Base-by-base conservation (phyloP, 2,329 filamentous ascomycete species). In the Ophiostoma sp. region DNA sequence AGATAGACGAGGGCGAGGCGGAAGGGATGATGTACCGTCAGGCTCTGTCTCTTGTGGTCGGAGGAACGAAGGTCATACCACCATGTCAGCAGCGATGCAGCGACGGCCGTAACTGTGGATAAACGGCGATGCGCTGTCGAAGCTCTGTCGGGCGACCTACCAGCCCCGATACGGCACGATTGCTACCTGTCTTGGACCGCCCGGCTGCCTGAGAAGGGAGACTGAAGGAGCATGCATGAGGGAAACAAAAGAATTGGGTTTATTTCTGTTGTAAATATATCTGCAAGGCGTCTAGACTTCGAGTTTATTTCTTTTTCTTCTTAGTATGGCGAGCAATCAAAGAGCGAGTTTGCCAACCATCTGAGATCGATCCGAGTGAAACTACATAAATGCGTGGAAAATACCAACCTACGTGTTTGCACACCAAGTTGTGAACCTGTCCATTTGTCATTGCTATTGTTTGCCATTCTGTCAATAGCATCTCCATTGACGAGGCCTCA, bases 221-320 rank as follows among this genome's bases (percentile, higher is more conserved):
- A 28, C 11, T 11, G 42, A 45, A 25, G 11, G 36, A 7, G 7
- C 36, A 8, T 39, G 9, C 19, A 17, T 3, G 11, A 28, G 12
- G 12, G 22, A 28, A 28, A 19, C 11, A 22, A 66, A 45, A 66
- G 61, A 15, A 66, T 17, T 66, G 42, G 36, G n/a, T 42, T 3
- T 15, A 25, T 42, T 45, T 42, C 22, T 64, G 39, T 9, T 64
- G 36, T 64, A 64, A 42, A 50, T 68, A 66, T 50, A 50, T 68
- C 39, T 68, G 22, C 64, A 48, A 19, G 25, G 64, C 64, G 64
- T 68, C 64, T 68, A 2, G 1, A 48, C 15, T 48, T 68, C 11
- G 39, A 33, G 57, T 33, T 61, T 33, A 8, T 61, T 11, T 33
- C 28, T 33, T 50, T 17, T n/a, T 12, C 19, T 48, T 68, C 25